Percentiles rank a stretch among this genome's conserved stretches.
Conservation (phyloP, 2,329 filamentous ascomycete genomes). For the Elsinoe batatas region DNA sequence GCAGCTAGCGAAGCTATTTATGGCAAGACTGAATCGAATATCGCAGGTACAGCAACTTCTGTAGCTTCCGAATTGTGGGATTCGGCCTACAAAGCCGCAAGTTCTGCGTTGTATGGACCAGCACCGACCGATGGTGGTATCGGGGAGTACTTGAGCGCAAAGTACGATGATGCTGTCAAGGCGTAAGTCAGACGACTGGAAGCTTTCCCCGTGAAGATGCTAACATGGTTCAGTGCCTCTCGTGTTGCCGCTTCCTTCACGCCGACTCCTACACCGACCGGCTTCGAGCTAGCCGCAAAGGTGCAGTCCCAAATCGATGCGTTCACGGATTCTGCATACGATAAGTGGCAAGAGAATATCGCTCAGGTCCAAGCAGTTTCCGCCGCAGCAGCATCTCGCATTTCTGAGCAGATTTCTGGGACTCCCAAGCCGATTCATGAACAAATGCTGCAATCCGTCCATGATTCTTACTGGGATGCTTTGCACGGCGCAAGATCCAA, state of each 20-base stretch:
- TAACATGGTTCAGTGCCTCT: slow-evolving; percentile 36
- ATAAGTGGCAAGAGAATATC: slow-evolving; percentile 55
- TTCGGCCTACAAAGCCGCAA: slow-evolving; percentile 48
- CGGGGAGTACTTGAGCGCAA: slow-evolving; percentile 43
- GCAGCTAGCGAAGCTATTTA: slow-evolving; percentile 47
- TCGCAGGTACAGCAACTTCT: slow-evolving; percentile 42
- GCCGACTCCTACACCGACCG: slow-evolving; percentile 38
- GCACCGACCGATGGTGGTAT: slow-evolving; percentile 35
- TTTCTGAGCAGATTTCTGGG: slow-evolving; percentile 58
- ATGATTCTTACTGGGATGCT: slow-evolving; percentile 57
- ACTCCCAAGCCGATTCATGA: slow-evolving; percentile 60
- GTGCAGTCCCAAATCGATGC: slow-evolving; percentile 31
- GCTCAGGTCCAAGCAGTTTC: slow-evolving; percentile 59
- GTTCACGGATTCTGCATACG: slow-evolving; percentile 40
- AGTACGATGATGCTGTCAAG: slow-evolving; percentile 48
- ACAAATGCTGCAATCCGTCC: slow-evolving; percentile 58
- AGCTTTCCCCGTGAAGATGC: not conserved
- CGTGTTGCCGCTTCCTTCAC: slow-evolving; percentile 38
- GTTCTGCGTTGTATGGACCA: slow-evolving; percentile 45
- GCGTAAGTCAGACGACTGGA: slow-evolving; percentile 35
- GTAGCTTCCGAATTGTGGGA: slow-evolving; percentile 48
- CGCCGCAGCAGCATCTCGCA: slow-evolving; percentile 54
- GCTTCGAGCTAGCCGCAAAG: slow-evolving; percentile 30
- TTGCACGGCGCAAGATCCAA: slow-evolving; percentile 52
- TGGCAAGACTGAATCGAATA: slow-evolving; percentile 36